These are phyloP conservation scores for Ceratocystiopsis sp. DNA, from an alignment of 2,329 filamentous ascomycete genomes.

Conservation along the genomic window DNA sequence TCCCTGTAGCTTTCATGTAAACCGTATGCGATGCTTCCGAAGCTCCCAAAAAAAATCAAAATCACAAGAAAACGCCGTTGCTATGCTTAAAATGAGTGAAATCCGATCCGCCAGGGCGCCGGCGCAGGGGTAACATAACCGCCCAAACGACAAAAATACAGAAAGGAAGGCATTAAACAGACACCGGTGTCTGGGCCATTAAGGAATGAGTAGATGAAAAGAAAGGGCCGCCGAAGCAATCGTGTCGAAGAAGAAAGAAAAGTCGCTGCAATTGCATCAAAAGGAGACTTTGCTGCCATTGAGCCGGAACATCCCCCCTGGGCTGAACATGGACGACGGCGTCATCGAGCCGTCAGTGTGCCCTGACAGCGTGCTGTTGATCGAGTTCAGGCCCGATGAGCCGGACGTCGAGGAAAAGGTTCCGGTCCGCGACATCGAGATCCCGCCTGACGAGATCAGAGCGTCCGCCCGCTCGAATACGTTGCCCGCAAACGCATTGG, in stretches of 20 bases:
- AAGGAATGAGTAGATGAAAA: neutral
- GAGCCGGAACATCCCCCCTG: slow-evolving; percentile 13
- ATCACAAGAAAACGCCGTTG: slow-evolving; percentile 1
- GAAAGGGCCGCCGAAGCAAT: no score
- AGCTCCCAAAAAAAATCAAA: neutral
- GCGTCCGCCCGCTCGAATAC: slow-evolving; percentile 45
- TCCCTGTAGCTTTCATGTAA: no score
- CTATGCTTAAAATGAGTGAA: slow-evolving; percentile 4
- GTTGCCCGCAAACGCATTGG: slow-evolving; percentile 35
- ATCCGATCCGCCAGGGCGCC: neutral
- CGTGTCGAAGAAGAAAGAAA: neutral
- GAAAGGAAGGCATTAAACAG: slow-evolving; percentile 1
- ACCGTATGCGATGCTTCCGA: no score
- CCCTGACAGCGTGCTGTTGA: slow-evolving; percentile 12
- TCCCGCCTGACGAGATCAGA: slow-evolving; percentile 38
- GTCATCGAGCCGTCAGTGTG: slow-evolving; percentile 14
- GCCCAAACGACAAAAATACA: neutral
- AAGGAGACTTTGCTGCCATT: slow-evolving; percentile 15
- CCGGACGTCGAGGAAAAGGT: slow-evolving; percentile 47
- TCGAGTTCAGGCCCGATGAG: slow-evolving; percentile 30
- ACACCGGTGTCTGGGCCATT: neutral
- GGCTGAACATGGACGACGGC: slow-evolving; percentile 15
- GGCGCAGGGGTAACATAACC: neutral
- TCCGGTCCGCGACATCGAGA: slow-evolving; percentile 35
- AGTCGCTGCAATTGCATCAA: slow-evolving; percentile 4